Evolutionary conservation across 2,329 filamentous ascomycete genomes (phyloP).

Genomic region (Dendryphion nanum): DNA sequence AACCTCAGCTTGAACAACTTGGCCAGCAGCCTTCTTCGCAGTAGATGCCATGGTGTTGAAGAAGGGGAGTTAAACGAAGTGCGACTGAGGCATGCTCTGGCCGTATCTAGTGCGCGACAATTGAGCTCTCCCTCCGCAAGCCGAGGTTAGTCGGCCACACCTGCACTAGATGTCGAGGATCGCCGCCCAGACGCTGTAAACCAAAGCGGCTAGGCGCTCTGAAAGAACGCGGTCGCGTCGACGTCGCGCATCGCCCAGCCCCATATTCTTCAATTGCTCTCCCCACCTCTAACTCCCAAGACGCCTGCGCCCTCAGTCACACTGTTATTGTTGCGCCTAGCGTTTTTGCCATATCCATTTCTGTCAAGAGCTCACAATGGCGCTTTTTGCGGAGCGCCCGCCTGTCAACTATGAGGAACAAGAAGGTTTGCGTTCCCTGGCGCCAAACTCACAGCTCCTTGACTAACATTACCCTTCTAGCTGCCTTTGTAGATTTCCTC

Average conservation of each 20-base stretch:
- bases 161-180: no score
- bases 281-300: neutral
- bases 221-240: conserved; percentile 1
- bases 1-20: conserved; percentile 73
- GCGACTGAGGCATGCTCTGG: neutral
- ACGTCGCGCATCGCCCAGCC: conserved; percentile 3
- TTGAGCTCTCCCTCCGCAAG: no score
- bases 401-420: conserved; percentile 87
- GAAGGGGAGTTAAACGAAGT: conserved; percentile 2
- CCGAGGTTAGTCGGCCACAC: conserved; percentile 31
- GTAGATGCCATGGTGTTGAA: conserved; percentile 27
- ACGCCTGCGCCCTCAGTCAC: neutral
- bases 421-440: conserved; percentile 59
- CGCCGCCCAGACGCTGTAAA: no score
- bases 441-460: conserved; percentile 25
- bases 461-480: conserved; percentile 49
- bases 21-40: conserved; percentile 44
- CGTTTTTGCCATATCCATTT: neutral
- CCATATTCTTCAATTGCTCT: conserved; percentile 1
- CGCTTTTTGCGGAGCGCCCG: conserved; percentile 75
- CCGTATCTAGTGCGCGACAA: neutral
- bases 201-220: no score
- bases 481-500: conserved; percentile 84
- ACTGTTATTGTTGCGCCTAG: neutral
- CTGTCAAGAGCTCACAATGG: conserved; percentile 62